Conservation (phyloP, 805 yeast species). For the Zygotorulaspora chibaensis region DNA sequence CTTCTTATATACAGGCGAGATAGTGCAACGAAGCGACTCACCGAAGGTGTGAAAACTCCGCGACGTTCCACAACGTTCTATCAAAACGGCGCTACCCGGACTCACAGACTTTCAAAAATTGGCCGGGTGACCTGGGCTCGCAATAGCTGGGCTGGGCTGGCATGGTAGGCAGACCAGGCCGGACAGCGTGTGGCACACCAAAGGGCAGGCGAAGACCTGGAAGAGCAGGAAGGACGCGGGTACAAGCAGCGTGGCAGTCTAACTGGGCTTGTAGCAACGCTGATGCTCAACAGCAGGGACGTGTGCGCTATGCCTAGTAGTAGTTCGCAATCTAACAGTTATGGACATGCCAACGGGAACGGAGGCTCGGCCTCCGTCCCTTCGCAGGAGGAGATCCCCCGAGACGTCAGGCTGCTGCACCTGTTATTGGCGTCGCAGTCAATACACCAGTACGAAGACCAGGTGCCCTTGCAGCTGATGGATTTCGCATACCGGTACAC, state of each 20-base stretch:
- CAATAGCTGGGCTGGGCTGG: background rate
- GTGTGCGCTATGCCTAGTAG: too few relatives aligned
- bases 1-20: constrained; percentile 8
- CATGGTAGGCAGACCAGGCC: too few relatives aligned
- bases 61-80: constrained; percentile 5
- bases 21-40: background rate
- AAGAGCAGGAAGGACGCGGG: too few relatives aligned
- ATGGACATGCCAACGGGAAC: background rate
- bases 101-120: background rate
- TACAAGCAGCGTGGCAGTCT: background rate
- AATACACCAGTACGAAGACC: constrained; percentile 87
- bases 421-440: constrained; percentile 91
- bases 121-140: background rate
- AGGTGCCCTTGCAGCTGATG: constrained; percentile 92
- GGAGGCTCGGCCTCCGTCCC: constrained; percentile 8
- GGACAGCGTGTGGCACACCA: too few relatives aligned
- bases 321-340: background rate
- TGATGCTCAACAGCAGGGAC: background rate
- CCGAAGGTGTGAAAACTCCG: background rate
- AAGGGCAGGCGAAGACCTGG: too few relatives aligned
- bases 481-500: constrained; percentile 94
- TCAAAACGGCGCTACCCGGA: background rate
- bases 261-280: background rate
- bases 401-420: constrained; percentile 89
- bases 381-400: constrained; percentile 47